Conservation (phyloP, 495 filamentous ascomycete species). For the Neurospora terricola region DNA sequence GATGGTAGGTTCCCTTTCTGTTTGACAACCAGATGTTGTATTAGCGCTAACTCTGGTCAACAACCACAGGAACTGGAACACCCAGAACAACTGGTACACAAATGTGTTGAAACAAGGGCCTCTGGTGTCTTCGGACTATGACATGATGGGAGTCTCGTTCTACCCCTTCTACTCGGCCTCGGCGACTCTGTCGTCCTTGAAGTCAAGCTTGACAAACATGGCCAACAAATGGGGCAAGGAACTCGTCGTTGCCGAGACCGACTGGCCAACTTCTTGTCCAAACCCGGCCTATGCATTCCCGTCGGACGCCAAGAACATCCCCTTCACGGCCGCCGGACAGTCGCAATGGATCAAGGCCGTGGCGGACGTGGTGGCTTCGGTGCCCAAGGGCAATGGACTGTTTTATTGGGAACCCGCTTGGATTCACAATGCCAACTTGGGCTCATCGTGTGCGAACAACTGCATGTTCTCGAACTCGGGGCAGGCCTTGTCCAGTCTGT, state of each 20-base stretch:
- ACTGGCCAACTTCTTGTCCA: conserved; percentile 56
- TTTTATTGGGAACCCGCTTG: conserved; percentile 69
- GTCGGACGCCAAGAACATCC: conserved; percentile 43
- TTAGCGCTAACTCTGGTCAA: not conserved
- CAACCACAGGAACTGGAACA: conserved; percentile 39
- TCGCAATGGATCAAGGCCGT: conserved; percentile 44
- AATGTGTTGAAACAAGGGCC: conserved; percentile 43
- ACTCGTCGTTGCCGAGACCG: conserved; percentile 53
- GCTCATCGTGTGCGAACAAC: conserved; percentile 39
- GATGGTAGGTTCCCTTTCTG: conserved; percentile 32
- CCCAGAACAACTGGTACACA: conserved; percentile 55
- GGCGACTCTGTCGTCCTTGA: conserved; percentile 47
- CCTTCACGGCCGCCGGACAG: conserved; percentile 53
- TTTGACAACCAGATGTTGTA: not conserved
- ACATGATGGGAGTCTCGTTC: conserved; percentile 61
- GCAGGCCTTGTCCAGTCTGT: conserved; percentile 22
- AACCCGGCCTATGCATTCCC: conserved; percentile 47
- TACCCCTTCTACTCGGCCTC: conserved; percentile 55
- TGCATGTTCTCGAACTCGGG: conserved; percentile 33
- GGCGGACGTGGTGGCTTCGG: conserved; percentile 40
- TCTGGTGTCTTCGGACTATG: conserved; percentile 47
- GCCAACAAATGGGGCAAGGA: conserved; percentile 48
- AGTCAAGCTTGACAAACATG: conserved; percentile 48
- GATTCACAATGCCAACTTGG: conserved; percentile 52
- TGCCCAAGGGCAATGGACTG: conserved; percentile 43